phyloP scores from a whole-genome alignment of 805 yeast species.

The Wickerhamomyces bovis region DNA sequence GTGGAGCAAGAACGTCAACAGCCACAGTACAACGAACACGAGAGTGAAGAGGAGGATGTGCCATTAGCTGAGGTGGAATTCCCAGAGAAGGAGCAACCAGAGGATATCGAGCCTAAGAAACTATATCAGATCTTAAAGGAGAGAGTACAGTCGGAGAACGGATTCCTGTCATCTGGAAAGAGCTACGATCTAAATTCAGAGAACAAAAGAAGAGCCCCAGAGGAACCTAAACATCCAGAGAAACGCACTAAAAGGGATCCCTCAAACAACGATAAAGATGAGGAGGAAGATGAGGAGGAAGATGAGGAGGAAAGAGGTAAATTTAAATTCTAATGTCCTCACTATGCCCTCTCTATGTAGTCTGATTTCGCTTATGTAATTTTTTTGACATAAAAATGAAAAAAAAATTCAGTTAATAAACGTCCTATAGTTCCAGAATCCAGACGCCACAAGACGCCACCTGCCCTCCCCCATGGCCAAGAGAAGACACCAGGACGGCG shows the following conservation, averaged over 20 bases:
- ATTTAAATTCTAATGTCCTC: slow-evolving; percentile 22
- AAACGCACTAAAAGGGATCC: background rate
- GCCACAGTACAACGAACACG: background rate
- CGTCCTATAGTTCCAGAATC: too few relatives aligned
- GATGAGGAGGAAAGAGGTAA: slow-evolving; percentile 18
- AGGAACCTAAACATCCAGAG: background rate
- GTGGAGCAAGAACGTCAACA: slow-evolving; percentile 7
- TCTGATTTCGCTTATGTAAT: too few relatives aligned
- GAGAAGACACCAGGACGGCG: too few relatives aligned
- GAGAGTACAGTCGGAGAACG: slow-evolving; percentile 7
- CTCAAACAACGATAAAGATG: background rate
- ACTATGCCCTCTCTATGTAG: background rate
- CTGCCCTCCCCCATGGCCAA: background rate
- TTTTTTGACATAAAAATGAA: too few relatives aligned
- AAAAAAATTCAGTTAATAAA: too few relatives aligned
- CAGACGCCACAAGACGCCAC: too few relatives aligned
- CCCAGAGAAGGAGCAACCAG: slow-evolving; percentile 10
- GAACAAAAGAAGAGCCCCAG: slow-evolving; percentile 6
- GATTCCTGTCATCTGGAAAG: slow-evolving; percentile 14
- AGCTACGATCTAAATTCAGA: slow-evolving; percentile 22
- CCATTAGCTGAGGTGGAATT: slow-evolving; percentile 11
- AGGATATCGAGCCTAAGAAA: slow-evolving; percentile 17
- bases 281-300: slow-evolving; percentile 11
- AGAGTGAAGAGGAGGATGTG: slow-evolving; percentile 19
- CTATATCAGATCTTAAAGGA: slow-evolving; percentile 22